These are phyloP conservation scores for Didymella pomorum DNA, from an alignment of 2,329 filamentous ascomycete genomes.

Conservation along the genomic window DNA sequence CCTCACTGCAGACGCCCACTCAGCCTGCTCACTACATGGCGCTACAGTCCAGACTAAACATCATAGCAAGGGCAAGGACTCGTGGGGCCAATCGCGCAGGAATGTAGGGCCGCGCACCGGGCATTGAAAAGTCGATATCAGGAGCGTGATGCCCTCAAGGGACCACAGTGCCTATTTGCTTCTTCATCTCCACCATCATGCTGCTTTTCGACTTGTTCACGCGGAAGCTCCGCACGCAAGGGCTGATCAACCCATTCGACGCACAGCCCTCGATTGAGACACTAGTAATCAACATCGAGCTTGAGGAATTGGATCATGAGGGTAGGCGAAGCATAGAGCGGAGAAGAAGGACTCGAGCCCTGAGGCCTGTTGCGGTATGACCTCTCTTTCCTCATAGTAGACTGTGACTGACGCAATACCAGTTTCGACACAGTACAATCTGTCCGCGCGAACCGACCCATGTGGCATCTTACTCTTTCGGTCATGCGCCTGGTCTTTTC, in stretches of 20 bases:
- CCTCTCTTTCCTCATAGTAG: background rate
- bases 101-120: slow-evolving; percentile 9
- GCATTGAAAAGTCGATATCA: slow-evolving; percentile 7
- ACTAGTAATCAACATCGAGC: slow-evolving; percentile 11
- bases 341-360: background rate
- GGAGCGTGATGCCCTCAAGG: background rate
- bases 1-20: slow-evolving; percentile 1
- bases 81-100: slow-evolving; percentile 11
- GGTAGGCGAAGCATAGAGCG: slow-evolving; percentile 7
- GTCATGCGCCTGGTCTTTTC: slow-evolving; percentile 1
- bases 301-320: slow-evolving; percentile 10
- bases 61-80: slow-evolving; percentile 11
- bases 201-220: background rate
- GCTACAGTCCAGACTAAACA: slow-evolving; percentile 1
- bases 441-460: slow-evolving; percentile 2
- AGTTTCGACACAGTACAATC: background rate
- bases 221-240: slow-evolving; percentile 1
- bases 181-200: background rate
- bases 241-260: background rate
- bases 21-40: slow-evolving; percentile 3
- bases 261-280: background rate
- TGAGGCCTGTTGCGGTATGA: slow-evolving; percentile 12
- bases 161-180: background rate
- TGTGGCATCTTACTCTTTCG: slow-evolving; percentile 1
- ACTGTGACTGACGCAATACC: background rate